A percentile compares a stretch with the other conserved stretches of the same genome.
phyloP scores from a whole-genome alignment of 2,329 filamentous ascomycete species.

The Aspergillus puulaauensis region DNA sequence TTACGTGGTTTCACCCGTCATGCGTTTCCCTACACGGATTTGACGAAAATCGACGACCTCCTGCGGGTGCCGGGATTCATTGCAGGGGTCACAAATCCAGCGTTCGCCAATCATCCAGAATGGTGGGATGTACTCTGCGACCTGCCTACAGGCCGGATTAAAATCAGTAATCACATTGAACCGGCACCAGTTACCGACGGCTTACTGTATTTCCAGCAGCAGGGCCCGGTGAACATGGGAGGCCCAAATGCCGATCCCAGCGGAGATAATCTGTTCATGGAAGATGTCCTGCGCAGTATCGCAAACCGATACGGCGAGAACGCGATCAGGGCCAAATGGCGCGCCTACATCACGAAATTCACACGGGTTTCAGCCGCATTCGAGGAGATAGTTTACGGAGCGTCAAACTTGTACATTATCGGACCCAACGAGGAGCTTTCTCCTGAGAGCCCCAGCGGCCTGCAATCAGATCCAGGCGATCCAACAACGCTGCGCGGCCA shows the following conservation, averaged over 20 bases:
- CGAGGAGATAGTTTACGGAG: slow-evolving; percentile 92
- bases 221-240: slow-evolving; percentile 39
- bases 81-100: slow-evolving; percentile 94
- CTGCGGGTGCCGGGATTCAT: slow-evolving; percentile 97
- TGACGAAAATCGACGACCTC: slow-evolving; percentile 96
- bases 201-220: slow-evolving; percentile 81
- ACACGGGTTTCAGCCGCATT: slow-evolving; percentile 90
- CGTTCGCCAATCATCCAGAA: slow-evolving; percentile 89
- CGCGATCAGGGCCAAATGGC: slow-evolving; percentile 87
- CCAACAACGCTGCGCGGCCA: slow-evolving; percentile 69
- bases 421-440: slow-evolving; percentile 65
- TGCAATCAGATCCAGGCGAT: slow-evolving; percentile 34
- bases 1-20: slow-evolving; percentile 91
- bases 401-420: slow-evolving; percentile 78
- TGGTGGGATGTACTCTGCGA: slow-evolving; percentile 99
- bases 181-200: slow-evolving; percentile 79
- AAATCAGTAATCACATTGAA: slow-evolving; percentile 89
- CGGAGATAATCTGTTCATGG: slow-evolving; percentile 86
- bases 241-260: slow-evolving; percentile 63
- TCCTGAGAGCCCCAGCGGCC: slow-evolving; percentile 52
- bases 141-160: slow-evolving; percentile 85
- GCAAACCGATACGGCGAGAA: slow-evolving; percentile 83
- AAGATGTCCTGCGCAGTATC: slow-evolving; percentile 79
- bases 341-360: slow-evolving; percentile 92
- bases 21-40: slow-evolving; percentile 95